Evolutionary conservation across 129 eudicot genomes (phyloP).

Genomic region (Silybum marianum): DNA sequence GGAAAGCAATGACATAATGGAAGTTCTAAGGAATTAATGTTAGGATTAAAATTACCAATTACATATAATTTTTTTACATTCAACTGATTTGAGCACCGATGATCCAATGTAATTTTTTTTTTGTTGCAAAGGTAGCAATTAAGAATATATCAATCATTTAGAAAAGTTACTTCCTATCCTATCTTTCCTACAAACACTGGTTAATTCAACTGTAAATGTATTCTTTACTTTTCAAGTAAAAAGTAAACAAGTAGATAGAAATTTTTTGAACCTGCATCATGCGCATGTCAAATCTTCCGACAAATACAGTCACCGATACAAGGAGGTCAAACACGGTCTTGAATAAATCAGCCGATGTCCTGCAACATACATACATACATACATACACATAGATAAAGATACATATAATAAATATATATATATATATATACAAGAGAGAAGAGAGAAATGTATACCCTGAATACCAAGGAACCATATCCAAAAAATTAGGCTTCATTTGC

Average conservation of each 20-base stretch:
- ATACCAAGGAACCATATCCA: constrained; percentile 99
- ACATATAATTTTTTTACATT: not conserved
- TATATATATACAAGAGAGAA: not conserved
- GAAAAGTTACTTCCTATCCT: not conserved
- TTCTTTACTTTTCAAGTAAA: not conserved
- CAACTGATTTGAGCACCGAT: not conserved
- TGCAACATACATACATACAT: constrained; percentile 39
- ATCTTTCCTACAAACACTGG: not conserved
- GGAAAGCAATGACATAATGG: not conserved
- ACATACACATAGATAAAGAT: not conserved
- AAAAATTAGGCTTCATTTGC: constrained; percentile 88
- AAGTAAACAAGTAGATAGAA: not conserved
- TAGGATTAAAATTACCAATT: not conserved
- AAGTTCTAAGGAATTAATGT: not conserved
- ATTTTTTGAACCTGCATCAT: constrained; percentile 86
- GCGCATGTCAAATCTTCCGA: constrained; percentile 99
- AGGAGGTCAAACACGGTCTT: constrained; percentile 96
- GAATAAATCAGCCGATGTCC: constrained; percentile 98
- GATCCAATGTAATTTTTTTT: not conserved
- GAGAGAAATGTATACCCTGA: constrained; percentile 68
- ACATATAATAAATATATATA: not conserved
- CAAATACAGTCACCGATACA: constrained; percentile 95
- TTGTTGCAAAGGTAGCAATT: not conserved
- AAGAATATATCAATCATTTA: not conserved
- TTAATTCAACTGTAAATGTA: not conserved